Percentiles rank a stretch among this genome's conserved stretches.
Conservation (phyloP, 768 basidiomycete species). For the Collybiopsis luxurians region DNA sequence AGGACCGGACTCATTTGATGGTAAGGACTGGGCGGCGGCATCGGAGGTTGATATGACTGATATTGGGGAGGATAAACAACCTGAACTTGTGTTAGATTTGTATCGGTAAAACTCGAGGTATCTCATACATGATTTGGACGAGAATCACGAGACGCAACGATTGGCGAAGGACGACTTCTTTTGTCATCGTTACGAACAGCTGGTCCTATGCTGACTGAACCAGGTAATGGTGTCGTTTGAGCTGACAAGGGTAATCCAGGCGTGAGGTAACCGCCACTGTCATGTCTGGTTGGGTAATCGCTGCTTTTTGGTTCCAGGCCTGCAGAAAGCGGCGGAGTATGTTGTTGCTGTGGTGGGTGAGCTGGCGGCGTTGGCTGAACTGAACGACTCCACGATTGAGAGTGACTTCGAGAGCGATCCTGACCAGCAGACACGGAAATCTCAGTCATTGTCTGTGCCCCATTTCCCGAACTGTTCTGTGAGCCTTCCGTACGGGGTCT, state of each 20-base stretch:
- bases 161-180: slow-evolving; percentile 37
- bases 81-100: slow-evolving; percentile 15
- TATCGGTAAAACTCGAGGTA: slow-evolving; percentile 8
- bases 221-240: slow-evolving; percentile 37
- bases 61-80: slow-evolving; percentile 42
- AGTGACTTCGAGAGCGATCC: slow-evolving; percentile 30
- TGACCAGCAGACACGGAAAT: slow-evolving; percentile 26
- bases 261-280: slow-evolving; percentile 46
- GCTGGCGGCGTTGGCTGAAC: slow-evolving; percentile 15
- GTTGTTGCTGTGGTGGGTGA: slow-evolving; percentile 43
- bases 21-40: slow-evolving; percentile 30
- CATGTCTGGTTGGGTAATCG: slow-evolving; percentile 47
- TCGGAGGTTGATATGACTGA: slow-evolving; percentile 35
- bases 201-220: slow-evolving; percentile 31
- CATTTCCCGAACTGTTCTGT: slow-evolving; percentile 8
- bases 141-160: slow-evolving; percentile 38
- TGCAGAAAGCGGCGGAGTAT: slow-evolving; percentile 45
- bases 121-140: slow-evolving; percentile 51
- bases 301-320: slow-evolving; percentile 36
- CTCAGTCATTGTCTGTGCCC: slow-evolving; percentile 27
- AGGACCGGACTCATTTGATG: slow-evolving; percentile 29
- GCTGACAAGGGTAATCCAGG: slow-evolving; percentile 46
- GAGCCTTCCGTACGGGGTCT: slow-evolving; percentile 27
- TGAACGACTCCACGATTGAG: slow-evolving; percentile 31
- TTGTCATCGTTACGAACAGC: slow-evolving; percentile 40